Conservation (phyloP, 75 land plant genomes). For the Chamaecyparis obtusa region DNA sequence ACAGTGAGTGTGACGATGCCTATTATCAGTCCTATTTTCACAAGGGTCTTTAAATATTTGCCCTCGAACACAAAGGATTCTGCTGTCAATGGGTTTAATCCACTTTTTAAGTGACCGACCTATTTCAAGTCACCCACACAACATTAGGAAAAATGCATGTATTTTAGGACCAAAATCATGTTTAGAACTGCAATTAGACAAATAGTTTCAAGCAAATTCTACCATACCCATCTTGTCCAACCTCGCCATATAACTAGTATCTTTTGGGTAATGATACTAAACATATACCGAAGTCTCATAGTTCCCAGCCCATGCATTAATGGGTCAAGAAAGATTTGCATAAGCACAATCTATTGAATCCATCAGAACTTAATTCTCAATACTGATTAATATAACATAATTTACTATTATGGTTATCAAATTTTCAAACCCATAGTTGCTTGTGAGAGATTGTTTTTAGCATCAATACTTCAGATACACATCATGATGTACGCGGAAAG, state of each 20-base stretch:
- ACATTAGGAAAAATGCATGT: neutral
- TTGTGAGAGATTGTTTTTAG: too few species aligned
- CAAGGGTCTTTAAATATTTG: constrained; percentile 24
- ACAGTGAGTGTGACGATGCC: constrained; percentile 64
- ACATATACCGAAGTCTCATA: neutral
- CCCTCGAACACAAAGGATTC: constrained; percentile 18
- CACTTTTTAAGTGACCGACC: constrained; percentile 74
- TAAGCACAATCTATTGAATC: neutral
- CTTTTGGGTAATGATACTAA: neutral
- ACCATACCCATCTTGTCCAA: neutral
- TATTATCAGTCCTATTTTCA: constrained; percentile 59
- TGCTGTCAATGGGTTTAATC: constrained; percentile 56
- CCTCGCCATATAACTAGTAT: neutral
- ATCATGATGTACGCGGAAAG: too few species aligned
- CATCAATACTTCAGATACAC: too few species aligned
- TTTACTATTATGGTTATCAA: too few species aligned
- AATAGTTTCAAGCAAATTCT: neutral
- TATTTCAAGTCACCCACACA: constrained; percentile 13
- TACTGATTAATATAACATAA: too few species aligned
- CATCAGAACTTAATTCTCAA: neutral
- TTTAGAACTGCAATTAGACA: too few species aligned
- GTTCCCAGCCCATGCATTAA: neutral
- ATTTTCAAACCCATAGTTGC: too few species aligned
- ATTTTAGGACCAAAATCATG: too few species aligned
- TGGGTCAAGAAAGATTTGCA: neutral